Conservation (phyloP, 805 yeast species). For the Kuraishia molischiana region DNA sequence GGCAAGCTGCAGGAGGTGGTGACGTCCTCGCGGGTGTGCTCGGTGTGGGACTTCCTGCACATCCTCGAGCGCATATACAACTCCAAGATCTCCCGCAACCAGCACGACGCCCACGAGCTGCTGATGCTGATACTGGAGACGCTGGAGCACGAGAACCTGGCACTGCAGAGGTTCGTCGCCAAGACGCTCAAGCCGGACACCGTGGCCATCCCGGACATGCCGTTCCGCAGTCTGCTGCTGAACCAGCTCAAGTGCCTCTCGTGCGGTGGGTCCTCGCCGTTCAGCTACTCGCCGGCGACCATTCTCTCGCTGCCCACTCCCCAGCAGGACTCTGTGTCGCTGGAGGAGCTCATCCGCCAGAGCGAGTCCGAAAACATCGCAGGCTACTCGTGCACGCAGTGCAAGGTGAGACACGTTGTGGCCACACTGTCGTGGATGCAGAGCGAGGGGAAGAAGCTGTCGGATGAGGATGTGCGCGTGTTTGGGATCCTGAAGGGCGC, state of each 20-base stretch:
- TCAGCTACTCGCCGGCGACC: conserved; percentile 48
- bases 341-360: conserved; percentile 45
- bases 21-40: conserved; percentile 38
- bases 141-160: conserved; percentile 52
- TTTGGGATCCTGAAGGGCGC: conserved; percentile 25
- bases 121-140: conserved; percentile 76
- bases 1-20: conserved; percentile 55
- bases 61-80: conserved; percentile 65
- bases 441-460: conserved; percentile 6
- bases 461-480: conserved; percentile 19
- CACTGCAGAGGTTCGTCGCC: conserved; percentile 23
- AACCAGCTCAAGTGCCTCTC: conserved; percentile 62
- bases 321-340: conserved; percentile 22
- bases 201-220: conserved; percentile 45
- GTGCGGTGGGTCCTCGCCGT: conserved; percentile 55
- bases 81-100: conserved; percentile 67
- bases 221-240: conserved; percentile 59
- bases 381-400: conserved; percentile 71
- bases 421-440: conserved; percentile 3
- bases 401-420: conserved; percentile 31
- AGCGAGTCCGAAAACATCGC: conserved; percentile 61
- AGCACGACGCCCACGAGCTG: conserved; percentile 94
- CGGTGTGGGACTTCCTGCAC: conserved; percentile 73
- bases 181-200: background rate
- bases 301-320: conserved; percentile 76